Base-by-base conservation (phyloP, 2,329 filamentous ascomycete genomes). In the Zymoseptoria pseudotritici region DNA sequence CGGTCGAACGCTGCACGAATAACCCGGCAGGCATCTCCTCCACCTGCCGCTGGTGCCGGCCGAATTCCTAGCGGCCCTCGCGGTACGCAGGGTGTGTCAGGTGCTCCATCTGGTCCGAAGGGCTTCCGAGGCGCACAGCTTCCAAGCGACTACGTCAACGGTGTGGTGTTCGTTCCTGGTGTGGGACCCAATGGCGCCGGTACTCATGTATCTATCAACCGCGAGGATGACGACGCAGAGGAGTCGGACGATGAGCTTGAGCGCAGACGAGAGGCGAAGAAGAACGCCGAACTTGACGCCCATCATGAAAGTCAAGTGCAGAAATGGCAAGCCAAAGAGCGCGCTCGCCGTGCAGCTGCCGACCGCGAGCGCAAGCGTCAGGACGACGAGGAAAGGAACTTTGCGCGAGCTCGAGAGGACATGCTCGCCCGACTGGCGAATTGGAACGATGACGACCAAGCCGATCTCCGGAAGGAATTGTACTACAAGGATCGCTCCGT, bases 391-490 rank as follows among this genome's bases (percentile, higher is more conserved):
- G 82, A 84, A 3, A 84, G 84, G 22, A 85, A 85, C 19, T 74
- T 83, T 2, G 83, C 86, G 63, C 82, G 85, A 54, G 82, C 84
- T 56, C 84, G 82, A 61, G 84, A 87, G 29, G 84, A 86, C 54
- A 86, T 88, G 75, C 83, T 88, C 7, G 85, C 89, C 67, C 83
- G 88, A 59, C 80, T 96, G 11, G 81, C 82, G 53, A 85, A 87
- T n/a, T 97, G 91, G 84, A 88, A 97, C 67, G 94, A 99, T 68
- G 91, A 96, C 67, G 78, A 82, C n/a, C 92, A 97, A 75, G 82
- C 84, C 19, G 82, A 87, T 22, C 91, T 90, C 74, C 77, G 89
- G 26, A 96, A 96, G 77, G 86, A 91, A 62, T 83, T 89, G 49
- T 99, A 97, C 78, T 97, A 97, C 76, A 82, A 86, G 54, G 93